Percentiles rank a stretch among this genome's conserved stretches.
Conservation (phyloP, 306 rosid genomes). For the Cucurbita argyrosperma region DNA sequence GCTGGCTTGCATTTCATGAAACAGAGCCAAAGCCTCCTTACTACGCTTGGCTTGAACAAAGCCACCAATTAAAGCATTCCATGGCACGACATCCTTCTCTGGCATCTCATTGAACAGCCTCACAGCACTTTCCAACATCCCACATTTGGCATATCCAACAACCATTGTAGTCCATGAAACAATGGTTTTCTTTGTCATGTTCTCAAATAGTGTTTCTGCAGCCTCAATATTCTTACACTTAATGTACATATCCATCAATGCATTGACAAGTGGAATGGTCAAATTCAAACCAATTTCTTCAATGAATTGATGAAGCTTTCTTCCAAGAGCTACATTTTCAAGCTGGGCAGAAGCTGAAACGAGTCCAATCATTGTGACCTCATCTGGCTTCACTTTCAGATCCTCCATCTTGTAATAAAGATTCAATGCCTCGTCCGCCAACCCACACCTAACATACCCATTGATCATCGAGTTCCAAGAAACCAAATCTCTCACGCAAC, state of each 20-base stretch:
- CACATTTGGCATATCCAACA: conserved; percentile 59
- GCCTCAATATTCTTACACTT: conserved; percentile 51
- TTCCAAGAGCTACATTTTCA: conserved; percentile 44
- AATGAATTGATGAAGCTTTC: conserved; percentile 31
- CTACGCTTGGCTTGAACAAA: conserved; percentile 55
- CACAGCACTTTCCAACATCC: conserved; percentile 42
- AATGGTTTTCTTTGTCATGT: conserved; percentile 38
- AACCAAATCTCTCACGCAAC: conserved; percentile 57
- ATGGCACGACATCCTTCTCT: conserved; percentile 53
- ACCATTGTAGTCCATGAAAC: conserved; percentile 72
- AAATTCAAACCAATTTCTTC: conserved; percentile 27
- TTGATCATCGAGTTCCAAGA: conserved; percentile 75
- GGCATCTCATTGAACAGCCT: conserved; percentile 44
- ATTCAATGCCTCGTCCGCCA: conserved; percentile 35
- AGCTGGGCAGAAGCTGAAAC: conserved; percentile 63
- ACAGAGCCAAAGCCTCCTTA: conserved; percentile 60
- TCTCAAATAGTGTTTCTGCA: conserved; percentile 36
- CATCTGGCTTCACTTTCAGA: conserved; percentile 45
- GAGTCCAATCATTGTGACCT: conserved; percentile 67
- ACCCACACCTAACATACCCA: conserved; percentile 54
- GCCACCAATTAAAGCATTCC: conserved; percentile 81
- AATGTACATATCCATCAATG: conserved; percentile 66
- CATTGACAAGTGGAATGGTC: conserved; percentile 51
- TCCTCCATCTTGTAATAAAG: conserved; percentile 41
- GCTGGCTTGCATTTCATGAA: conserved; percentile 67